phyloP scores from a whole-genome alignment of 2,329 filamentous ascomycete genomes.

The Trichophyton mentagrophytes region DNA sequence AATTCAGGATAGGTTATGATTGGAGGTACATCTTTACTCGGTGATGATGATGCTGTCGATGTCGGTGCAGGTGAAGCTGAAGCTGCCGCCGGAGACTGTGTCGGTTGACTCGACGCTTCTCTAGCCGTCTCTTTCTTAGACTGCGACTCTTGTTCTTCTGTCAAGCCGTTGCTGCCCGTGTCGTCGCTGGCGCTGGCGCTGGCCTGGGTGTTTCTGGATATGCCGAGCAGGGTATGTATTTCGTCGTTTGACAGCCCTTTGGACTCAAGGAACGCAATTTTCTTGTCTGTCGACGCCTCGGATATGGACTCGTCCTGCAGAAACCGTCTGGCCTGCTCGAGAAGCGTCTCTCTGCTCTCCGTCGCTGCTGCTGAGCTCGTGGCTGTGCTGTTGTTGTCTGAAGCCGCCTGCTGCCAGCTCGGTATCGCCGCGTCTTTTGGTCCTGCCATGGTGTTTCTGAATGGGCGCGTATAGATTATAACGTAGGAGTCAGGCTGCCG shows the following conservation, averaged over 20 bases:
- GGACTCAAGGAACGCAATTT: conserved; percentile 60
- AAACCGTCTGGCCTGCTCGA: conserved; percentile 63
- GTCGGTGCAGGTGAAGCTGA: conserved; percentile 4
- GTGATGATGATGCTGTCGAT: conserved; percentile 7
- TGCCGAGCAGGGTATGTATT: conserved; percentile 52
- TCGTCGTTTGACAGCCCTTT: conserved; percentile 60
- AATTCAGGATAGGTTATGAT: conserved; percentile 58
- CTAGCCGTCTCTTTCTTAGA: not conserved
- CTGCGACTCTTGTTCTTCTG: not conserved
- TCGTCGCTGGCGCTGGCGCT: conserved; percentile 11
- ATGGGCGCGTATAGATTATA: not conserved
- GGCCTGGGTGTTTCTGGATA: conserved; percentile 24
- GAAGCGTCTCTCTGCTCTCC: conserved; percentile 18
- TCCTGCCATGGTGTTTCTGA: not conserved
- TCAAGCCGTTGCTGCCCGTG: conserved; percentile 1
- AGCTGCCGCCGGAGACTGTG: not conserved
- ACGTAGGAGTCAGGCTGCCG: too few species aligned
- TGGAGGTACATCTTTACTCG: conserved; percentile 34
- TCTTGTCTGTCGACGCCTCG: conserved; percentile 56
- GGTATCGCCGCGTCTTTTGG: conserved; percentile 27
- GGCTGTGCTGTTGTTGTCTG: conserved; percentile 5
- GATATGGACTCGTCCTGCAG: conserved; percentile 62
- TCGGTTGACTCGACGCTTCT: not conserved
- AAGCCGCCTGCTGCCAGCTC: conserved; percentile 24
- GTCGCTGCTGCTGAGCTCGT: conserved; percentile 14